A percentile compares a stretch with the other conserved stretches of the same genome.
Conservation (phyloP, 2,329 filamentous ascomycete genomes). For the Trichoderma sp. region DNA sequence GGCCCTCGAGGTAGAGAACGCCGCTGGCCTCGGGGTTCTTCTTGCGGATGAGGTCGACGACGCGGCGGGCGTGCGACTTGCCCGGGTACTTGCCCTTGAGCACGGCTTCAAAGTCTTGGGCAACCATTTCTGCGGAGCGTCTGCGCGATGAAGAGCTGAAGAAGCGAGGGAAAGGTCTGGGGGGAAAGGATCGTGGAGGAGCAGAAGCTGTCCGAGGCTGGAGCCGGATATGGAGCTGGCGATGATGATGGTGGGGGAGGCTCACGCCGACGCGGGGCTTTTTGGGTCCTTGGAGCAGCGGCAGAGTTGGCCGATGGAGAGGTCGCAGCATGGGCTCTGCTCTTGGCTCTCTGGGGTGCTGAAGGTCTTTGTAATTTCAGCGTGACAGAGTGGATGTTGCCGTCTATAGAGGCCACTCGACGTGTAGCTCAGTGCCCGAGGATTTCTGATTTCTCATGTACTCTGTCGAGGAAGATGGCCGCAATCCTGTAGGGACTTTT, state of each 20-base stretch:
- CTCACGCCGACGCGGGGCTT: constrained; percentile 17
- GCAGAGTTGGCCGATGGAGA: constrained; percentile 15
- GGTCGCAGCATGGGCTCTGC: constrained; percentile 3
- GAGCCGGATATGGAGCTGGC: background rate
- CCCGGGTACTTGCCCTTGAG: constrained; percentile 74
- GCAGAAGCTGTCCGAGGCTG: background rate
- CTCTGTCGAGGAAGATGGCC: background rate
- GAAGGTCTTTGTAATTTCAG: background rate
- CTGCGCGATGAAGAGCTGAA: constrained; percentile 4
- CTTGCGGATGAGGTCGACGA: constrained; percentile 75
- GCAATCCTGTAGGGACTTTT: constrained; percentile 8
- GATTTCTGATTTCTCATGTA: background rate
- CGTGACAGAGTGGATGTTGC: background rate
- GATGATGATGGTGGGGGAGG: constrained; percentile 26
- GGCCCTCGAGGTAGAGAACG: constrained; percentile 85
- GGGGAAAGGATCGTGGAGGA: background rate
- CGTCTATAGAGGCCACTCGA: background rate
- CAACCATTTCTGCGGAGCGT: constrained; percentile 39
- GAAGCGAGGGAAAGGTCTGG: background rate
- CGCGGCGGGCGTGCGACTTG: constrained; percentile 81
- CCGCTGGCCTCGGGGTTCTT: constrained; percentile 67
- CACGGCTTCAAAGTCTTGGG: constrained; percentile 54
- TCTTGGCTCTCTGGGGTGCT: background rate
- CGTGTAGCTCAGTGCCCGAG: background rate
- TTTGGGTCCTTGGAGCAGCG: constrained; percentile 1